Evolutionary conservation across 1,139 yeast species (phyloP).

Genomic region (Saccharomyces hybrid): DNA sequence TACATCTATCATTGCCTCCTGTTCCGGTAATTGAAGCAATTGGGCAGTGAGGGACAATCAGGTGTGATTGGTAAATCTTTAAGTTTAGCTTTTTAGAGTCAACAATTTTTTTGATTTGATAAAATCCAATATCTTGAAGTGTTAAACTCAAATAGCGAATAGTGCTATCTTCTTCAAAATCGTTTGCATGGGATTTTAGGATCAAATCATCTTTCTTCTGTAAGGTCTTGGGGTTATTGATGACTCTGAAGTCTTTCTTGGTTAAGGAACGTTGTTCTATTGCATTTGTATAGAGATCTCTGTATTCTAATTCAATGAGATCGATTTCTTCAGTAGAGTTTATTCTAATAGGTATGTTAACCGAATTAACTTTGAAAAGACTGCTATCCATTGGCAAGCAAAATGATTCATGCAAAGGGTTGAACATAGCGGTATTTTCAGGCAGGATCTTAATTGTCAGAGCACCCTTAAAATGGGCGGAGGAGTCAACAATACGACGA

Average conservation of each 20-base stretch:
- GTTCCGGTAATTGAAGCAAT: slow-evolving; percentile 41
- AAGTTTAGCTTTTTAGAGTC: slow-evolving; percentile 61
- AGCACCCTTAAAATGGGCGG: slow-evolving; percentile 74
- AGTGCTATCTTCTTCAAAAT: slow-evolving; percentile 18
- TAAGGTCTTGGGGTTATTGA: slow-evolving; percentile 36
- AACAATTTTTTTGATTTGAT: slow-evolving; percentile 55
- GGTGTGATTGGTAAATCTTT: slow-evolving; percentile 55
- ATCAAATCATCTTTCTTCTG: slow-evolving; percentile 31
- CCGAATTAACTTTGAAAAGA: slow-evolving; percentile 19
- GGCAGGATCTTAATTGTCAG: slow-evolving; percentile 85
- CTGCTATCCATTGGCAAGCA: slow-evolving; percentile 47
- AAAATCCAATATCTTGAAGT: slow-evolving; percentile 61
- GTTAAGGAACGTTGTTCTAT: slow-evolving; percentile 47
- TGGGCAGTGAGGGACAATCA: slow-evolving; percentile 74
- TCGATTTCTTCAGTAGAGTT: slow-evolving; percentile 75
- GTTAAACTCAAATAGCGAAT: slow-evolving; percentile 49
- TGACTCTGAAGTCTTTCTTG: slow-evolving; percentile 44
- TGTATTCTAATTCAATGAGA: slow-evolving; percentile 55
- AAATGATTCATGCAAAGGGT: slow-evolving; percentile 60
- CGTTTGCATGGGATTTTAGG: slow-evolving; percentile 1
- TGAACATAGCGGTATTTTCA: slow-evolving; percentile 78
- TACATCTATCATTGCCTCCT: slow-evolving; percentile 45
- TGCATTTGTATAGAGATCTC: slow-evolving; percentile 49
- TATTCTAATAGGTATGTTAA: slow-evolving; percentile 64
- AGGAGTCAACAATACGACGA: slow-evolving; percentile 46